Base-by-base conservation (phyloP, 2,329 filamentous ascomycete genomes). In the Hypocreales sp. region DNA sequence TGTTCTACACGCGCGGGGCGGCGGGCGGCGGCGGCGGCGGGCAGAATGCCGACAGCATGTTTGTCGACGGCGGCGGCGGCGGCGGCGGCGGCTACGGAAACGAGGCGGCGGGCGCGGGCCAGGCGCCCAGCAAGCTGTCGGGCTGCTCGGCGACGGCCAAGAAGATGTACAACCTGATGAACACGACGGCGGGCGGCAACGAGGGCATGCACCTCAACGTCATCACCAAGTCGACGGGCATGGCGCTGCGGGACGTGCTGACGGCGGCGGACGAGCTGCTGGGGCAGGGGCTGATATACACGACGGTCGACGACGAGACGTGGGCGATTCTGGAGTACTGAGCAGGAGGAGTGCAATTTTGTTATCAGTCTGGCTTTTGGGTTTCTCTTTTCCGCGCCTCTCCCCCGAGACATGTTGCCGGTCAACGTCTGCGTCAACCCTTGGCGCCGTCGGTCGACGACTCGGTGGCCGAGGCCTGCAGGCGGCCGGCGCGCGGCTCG, bases 221-320 rank as follows among this genome's bases (percentile, higher is more conserved):
- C 33, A 80, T 98, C 40, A 73, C 79, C 8, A 61, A 62, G 25
- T 62, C 67, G 32, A 61, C 77, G 12, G 62, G 68, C 7, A 55
- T 94, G 54, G 63, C 76, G 7, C 55, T 74, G 17, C 62, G 63
- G 15, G 81, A 92, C 24, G 79, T 90, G 10, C 58, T 75, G 40
- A 70, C 66, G 28, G 86, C 74, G n/a, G 72, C 79, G 8, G 82
- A 93, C 41, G 84, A 95, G 53, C 53, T 98, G 44, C 53, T 83
- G 23, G 61, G 61, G 3, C 56, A 70, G 30, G 82, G 84, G 17
- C 47, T 82, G 40, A 81, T 93, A 37, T 98, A 83, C 56, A 82
- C 83, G 16, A 98, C 92, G 8, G 67, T 92, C 6, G 84, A 95
- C 53, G 87, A 95, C 44, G 68, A 81, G 52, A 95, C 87, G 1